phyloP scores from a whole-genome alignment of 208 protist species.

The Wallacemonas rigidus region DNA sequence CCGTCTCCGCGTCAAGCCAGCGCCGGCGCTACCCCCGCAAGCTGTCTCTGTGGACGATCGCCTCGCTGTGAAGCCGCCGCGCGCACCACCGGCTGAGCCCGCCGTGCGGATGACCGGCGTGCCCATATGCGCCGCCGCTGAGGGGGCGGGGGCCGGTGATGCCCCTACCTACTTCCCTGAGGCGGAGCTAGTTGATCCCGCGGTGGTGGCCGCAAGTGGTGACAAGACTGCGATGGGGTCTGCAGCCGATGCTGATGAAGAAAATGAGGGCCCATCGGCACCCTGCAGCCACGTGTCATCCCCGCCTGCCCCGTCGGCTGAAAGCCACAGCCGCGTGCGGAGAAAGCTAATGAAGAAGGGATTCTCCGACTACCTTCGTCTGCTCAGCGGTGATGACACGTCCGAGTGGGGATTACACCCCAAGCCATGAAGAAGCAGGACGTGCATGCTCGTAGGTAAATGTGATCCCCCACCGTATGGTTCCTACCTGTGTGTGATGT shows the following conservation, averaged over 20 bases:
- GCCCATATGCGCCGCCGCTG: background rate
- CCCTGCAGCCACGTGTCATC: background rate
- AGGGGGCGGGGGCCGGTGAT: background rate
- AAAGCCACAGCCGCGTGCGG: background rate
- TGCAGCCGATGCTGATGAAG: no score
- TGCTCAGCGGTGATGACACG: constrained; percentile 5
- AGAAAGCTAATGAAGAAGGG: background rate
- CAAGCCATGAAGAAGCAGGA: background rate
- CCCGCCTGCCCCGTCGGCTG: background rate
- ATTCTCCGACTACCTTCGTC: background rate
- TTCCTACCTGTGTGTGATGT: constrained; percentile 1
- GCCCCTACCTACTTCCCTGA: background rate
- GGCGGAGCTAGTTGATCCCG: background rate
- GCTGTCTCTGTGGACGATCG: background rate
- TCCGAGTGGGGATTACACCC: constrained; percentile 4
- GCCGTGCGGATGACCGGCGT: background rate
- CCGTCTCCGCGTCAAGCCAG: constrained; percentile 1
- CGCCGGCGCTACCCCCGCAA: background rate
- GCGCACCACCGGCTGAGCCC: background rate
- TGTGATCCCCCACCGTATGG: no score
- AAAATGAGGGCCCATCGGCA: no score
- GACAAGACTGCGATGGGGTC: no score
- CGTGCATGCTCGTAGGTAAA: no score
- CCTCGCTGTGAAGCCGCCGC: background rate
- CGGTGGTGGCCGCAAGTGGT: no score